phyloP scores from a whole-genome alignment of 2,329 filamentous ascomycete genomes.

The Phoma sp. region DNA sequence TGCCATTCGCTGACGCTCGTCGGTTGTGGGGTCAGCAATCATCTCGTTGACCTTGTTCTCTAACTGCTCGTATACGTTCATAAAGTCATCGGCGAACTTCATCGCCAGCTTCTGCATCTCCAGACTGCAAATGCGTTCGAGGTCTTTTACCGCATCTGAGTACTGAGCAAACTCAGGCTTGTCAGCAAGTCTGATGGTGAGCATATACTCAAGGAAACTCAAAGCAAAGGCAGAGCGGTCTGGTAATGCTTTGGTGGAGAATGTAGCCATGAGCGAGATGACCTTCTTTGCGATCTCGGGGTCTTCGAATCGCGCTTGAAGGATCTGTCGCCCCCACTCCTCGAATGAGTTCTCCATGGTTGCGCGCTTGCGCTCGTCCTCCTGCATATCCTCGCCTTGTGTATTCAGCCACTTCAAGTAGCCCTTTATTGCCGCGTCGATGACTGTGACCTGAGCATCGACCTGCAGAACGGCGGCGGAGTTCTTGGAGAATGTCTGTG shows the following conservation, averaged over 20 bases:
- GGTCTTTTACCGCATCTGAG: constrained; percentile 86
- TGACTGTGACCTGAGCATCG: constrained; percentile 87
- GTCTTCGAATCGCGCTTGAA: constrained; percentile 78
- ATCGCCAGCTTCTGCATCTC: constrained; percentile 88
- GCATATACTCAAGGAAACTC: constrained; percentile 87
- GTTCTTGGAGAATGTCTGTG: constrained; percentile 63
- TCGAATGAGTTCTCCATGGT: constrained; percentile 69
- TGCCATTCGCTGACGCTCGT: constrained; percentile 83
- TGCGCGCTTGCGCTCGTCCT: constrained; percentile 57
- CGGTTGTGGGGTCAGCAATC: constrained; percentile 71
- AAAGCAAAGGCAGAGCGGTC: constrained; percentile 82
- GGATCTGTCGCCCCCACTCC: constrained; percentile 73
- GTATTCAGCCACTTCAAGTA: constrained; percentile 77
- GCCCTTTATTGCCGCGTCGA: constrained; percentile 87
- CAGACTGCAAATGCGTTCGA: constrained; percentile 82
- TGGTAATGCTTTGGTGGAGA: constrained; percentile 80
- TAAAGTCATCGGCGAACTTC: constrained; percentile 88
- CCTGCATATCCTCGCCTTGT: constrained; percentile 58
- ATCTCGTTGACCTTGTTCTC: constrained; percentile 83
- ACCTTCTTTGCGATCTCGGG: constrained; percentile 82
- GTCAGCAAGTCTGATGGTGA: constrained; percentile 79
- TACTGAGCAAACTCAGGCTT: constrained; percentile 74
- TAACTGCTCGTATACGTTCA: constrained; percentile 86
- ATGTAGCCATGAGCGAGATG: constrained; percentile 80
- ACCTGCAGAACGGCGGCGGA: constrained; percentile 77